Evolutionary conservation across 257 asterid genomes (phyloP).

Genomic region (Nicotiana benthamiana): DNA sequence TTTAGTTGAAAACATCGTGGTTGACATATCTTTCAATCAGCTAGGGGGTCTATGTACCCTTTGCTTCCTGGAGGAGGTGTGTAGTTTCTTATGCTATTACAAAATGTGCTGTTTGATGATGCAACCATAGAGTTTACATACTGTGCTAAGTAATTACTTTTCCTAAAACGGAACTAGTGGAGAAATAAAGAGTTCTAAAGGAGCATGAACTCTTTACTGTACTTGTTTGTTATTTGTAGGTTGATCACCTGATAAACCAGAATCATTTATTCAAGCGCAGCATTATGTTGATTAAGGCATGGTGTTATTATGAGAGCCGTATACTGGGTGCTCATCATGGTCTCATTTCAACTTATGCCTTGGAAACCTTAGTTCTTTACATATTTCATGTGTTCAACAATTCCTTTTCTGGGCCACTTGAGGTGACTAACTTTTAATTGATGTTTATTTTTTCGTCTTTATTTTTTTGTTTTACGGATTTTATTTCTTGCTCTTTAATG

Average conservation of each 20-base stretch:
- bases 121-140: neutral
- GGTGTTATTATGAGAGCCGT: conserved; percentile 99
- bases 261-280: conserved; percentile 92
- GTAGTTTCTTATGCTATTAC: conserved; percentile 14
- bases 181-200: neutral
- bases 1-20: conserved; percentile 90
- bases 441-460: conserved; percentile 6
- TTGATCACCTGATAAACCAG: conserved; percentile 67
- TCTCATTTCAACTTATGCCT: conserved; percentile 87
- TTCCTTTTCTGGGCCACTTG: conserved; percentile 87
- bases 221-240: conserved; percentile 39
- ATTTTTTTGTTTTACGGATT: conserved; percentile 9
- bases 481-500: conserved; percentile 5
- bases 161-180: neutral
- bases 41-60: conserved; percentile 91
- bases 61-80: conserved; percentile 89
- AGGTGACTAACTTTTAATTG: conserved; percentile 32
- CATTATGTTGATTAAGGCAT: conserved; percentile 83
- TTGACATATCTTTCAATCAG: conserved; percentile 90
- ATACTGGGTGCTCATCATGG: conserved; percentile 96
- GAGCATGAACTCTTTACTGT: neutral
- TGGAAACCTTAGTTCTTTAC: conserved; percentile 90
- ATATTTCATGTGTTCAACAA: conserved; percentile 87
- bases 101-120: neutral
- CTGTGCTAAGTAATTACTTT: conserved; percentile 4